A percentile compares a stretch with the other conserved stretches of the same genome.
phyloP scores from a whole-genome alignment of 805 yeast genomes.

The Yarrowia sp. region DNA sequence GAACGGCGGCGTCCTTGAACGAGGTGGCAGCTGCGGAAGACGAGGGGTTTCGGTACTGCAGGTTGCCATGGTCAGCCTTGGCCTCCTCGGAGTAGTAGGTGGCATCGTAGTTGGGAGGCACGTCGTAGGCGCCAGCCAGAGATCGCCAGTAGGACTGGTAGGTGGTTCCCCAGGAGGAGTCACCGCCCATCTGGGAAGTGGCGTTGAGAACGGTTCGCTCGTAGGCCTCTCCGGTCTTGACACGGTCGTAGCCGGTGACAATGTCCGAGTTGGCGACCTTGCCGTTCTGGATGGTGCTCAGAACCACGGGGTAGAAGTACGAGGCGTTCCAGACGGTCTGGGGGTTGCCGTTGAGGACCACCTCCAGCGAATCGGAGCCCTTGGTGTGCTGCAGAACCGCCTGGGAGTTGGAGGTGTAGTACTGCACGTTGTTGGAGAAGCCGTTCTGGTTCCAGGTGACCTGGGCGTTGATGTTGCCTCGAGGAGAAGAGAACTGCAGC shows the following conservation, averaged over 20 bases:
- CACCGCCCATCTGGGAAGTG: conserved; percentile 8
- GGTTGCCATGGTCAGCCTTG: conserved; percentile 8
- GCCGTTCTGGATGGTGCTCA: conserved; percentile 5
- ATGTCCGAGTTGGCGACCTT: conserved; percentile 7
- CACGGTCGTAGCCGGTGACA: conserved; percentile 26
- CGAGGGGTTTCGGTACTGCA: conserved; percentile 17
- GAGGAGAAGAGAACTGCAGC: conserved; percentile 4
- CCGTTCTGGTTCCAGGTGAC: conserved; percentile 32
- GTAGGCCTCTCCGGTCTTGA: conserved; percentile 2
- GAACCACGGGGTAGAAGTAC: conserved; percentile 29
- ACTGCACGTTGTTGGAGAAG: conserved; percentile 21
- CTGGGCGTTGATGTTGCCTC: conserved; percentile 3
- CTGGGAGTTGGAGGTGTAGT: conserved; percentile 20
- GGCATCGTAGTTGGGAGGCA: conserved; percentile 8
- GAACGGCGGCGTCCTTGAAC: background rate
- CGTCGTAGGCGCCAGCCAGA: conserved; percentile 7
- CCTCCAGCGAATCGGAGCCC: conserved; percentile 13
- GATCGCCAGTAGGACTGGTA: conserved; percentile 28
- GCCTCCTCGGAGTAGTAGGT: conserved; percentile 32
- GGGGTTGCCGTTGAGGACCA: conserved; percentile 6
- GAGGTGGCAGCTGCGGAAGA: conserved; percentile 11
- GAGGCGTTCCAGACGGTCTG: conserved; percentile 25
- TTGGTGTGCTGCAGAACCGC: conserved; percentile 29
- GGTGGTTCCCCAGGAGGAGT: conserved; percentile 11
- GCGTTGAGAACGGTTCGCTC: conserved; percentile 14